These are phyloP conservation scores for Naganishia randhawae DNA, from an alignment of 768 basidiomycete species.

Conservation along the genomic window DNA sequence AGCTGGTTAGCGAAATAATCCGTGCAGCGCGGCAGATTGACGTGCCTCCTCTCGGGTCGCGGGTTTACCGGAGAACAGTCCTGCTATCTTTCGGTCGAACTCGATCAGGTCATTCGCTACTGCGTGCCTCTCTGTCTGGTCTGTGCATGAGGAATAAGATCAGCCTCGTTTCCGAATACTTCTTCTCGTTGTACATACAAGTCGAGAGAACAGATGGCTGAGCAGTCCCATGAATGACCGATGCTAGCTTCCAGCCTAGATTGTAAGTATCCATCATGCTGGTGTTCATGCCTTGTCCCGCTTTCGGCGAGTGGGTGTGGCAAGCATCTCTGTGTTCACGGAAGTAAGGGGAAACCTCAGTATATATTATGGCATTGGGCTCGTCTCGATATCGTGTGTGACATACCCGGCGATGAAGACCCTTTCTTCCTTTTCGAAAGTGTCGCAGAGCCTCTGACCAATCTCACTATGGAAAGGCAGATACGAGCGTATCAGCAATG, in stretches of 20 bases:
- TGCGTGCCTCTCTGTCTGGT: constrained; percentile 58
- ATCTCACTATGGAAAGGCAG: constrained; percentile 26
- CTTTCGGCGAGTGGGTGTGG: constrained; percentile 34
- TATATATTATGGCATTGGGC: no score
- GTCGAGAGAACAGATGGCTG: constrained; percentile 43
- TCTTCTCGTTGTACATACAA: background rate
- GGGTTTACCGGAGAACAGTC: constrained; percentile 67
- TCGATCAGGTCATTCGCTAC: constrained; percentile 66
- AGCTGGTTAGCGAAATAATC: background rate
- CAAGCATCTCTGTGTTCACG: constrained; percentile 34
- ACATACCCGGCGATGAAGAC: constrained; percentile 37
- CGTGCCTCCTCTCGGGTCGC: constrained; percentile 42
- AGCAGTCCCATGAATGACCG: constrained; percentile 61
- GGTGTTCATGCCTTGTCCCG: constrained; percentile 39
- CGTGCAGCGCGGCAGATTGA: constrained; percentile 47
- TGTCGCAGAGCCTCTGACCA: constrained; percentile 32
- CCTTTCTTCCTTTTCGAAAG: constrained; percentile 29
- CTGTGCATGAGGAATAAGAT: background rate
- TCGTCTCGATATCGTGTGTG: no score
- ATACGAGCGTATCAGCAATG: background rate
- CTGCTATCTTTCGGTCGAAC: constrained; percentile 65
- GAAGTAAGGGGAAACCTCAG: no score
- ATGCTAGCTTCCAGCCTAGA: constrained; percentile 65
- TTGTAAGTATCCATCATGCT: constrained; percentile 63
- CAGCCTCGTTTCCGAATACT: background rate